Conservation (phyloP, 257 asterid species). For the Solanum microdontum region DNA sequence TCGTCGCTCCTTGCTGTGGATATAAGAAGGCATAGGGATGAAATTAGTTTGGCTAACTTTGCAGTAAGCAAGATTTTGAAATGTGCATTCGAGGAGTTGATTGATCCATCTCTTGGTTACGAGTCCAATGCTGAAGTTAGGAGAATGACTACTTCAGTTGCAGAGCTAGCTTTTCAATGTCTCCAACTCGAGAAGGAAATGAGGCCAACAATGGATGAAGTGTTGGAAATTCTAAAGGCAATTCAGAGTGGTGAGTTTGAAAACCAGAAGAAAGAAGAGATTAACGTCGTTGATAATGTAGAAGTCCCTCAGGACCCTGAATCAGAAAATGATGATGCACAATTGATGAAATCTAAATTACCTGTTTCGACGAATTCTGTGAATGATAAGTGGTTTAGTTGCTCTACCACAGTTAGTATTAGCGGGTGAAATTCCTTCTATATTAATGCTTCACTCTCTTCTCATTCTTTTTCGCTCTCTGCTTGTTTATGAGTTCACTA, state of each 20-base stretch:
- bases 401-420: conserved; percentile 17
- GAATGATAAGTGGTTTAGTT: conserved; percentile 23
- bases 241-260: conserved; percentile 4
- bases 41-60: conserved; percentile 37
- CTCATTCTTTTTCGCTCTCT: not conserved
- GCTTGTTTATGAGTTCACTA: not conserved
- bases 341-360: conserved; percentile 13
- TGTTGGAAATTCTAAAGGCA: conserved; percentile 18
- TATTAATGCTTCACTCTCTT: not conserved
- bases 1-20: conserved; percentile 50
- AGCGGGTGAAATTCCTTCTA: not conserved
- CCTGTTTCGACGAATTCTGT: conserved; percentile 26
- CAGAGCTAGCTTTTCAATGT: conserved; percentile 44
- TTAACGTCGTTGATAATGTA: not conserved
- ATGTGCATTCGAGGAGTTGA: conserved; percentile 29
- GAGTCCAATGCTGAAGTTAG: conserved; percentile 15
- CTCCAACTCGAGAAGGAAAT: conserved; percentile 36
- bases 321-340: conserved; percentile 20
- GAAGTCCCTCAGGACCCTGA: conserved; percentile 12
- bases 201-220: conserved; percentile 49
- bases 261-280: not conserved
- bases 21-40: conserved; percentile 28
- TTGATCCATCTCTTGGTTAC: conserved; percentile 34
- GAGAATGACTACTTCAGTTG: conserved; percentile 35
- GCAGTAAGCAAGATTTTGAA: conserved; percentile 29